These are phyloP conservation scores for Deakozyma indianensis DNA, from an alignment of 805 yeast genomes.

Conservation along the genomic window DNA sequence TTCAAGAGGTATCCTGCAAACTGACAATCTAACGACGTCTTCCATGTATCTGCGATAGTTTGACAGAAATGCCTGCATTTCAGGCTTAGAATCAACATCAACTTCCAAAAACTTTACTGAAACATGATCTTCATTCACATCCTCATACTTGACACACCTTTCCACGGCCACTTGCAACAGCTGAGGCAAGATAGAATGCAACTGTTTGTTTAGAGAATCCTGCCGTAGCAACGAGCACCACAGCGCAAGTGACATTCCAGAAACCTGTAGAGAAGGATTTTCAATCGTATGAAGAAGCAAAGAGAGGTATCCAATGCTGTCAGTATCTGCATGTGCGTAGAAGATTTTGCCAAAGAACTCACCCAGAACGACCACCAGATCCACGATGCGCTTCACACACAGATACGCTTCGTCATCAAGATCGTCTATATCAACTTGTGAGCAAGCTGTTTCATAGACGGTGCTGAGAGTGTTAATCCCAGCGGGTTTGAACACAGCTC, in stretches of 20 bases:
- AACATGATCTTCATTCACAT: constrained; percentile 47
- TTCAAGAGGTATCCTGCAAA: constrained; percentile 73
- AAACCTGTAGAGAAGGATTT: constrained; percentile 76
- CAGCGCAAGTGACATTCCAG: constrained; percentile 81
- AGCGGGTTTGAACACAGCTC: constrained; percentile 56
- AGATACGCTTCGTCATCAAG: constrained; percentile 72
- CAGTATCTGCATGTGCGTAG: constrained; percentile 16
- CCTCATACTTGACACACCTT: constrained; percentile 59
- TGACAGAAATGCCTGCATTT: constrained; percentile 56
- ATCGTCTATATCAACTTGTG: constrained; percentile 40
- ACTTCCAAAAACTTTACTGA: constrained; percentile 57
- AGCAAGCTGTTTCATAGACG: constrained; percentile 38
- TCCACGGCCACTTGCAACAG: constrained; percentile 65
- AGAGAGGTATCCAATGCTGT: constrained; percentile 40
- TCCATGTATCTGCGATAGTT: constrained; percentile 76
- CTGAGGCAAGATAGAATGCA: constrained; percentile 37
- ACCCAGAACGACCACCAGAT: constrained; percentile 77
- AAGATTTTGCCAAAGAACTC: constrained; percentile 48
- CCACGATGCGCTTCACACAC: constrained; percentile 77
- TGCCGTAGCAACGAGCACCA: constrained; percentile 83
- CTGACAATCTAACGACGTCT: constrained; percentile 76
- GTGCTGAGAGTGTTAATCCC: constrained; percentile 58
- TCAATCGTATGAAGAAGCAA: constrained; percentile 68
- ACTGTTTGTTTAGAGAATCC: constrained; percentile 43
- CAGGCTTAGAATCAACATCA: constrained; percentile 82